These are phyloP conservation scores for Gonapodya sp. DNA, from an alignment of 192 early-diverging fungal species.

Conservation along the genomic window DNA sequence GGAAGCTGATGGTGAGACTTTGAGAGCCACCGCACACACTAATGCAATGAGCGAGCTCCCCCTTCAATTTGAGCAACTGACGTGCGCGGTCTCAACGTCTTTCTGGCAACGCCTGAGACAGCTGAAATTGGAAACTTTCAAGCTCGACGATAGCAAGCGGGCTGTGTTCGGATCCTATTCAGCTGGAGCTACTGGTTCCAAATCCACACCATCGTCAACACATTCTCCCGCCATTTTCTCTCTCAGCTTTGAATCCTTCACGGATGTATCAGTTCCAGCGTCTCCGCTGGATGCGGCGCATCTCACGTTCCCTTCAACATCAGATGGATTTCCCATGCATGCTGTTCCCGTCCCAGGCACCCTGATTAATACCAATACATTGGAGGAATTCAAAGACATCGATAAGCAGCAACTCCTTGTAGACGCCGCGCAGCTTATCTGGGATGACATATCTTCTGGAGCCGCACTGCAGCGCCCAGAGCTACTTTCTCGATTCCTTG, in stretches of 20 bases:
- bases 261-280: not conserved
- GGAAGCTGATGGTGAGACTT: no score
- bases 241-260: not conserved
- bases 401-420: conserved; percentile 68
- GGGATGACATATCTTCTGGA: conserved; percentile 26
- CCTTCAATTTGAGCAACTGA: conserved; percentile 77
- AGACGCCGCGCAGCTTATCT: conserved; percentile 42
- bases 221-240: not conserved
- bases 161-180: conserved; percentile 56
- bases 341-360: conserved; percentile 37
- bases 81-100: conserved; percentile 73
- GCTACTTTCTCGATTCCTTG: conserved; percentile 59
- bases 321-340: conserved; percentile 9
- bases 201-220: conserved; percentile 32
- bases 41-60: no score
- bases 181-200: conserved; percentile 38
- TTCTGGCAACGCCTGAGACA: conserved; percentile 82
- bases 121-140: conserved; percentile 74
- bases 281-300: not conserved
- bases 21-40: no score
- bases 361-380: conserved; percentile 86
- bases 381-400: conserved; percentile 77
- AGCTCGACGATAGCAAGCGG: conserved; percentile 56
- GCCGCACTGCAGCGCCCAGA: conserved; percentile 47
- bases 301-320: conserved; percentile 16